Percentiles rank a stretch among this genome's conserved stretches.
Conservation (phyloP, 177 flowering plant genomes). For the Vitis hybrid region DNA sequence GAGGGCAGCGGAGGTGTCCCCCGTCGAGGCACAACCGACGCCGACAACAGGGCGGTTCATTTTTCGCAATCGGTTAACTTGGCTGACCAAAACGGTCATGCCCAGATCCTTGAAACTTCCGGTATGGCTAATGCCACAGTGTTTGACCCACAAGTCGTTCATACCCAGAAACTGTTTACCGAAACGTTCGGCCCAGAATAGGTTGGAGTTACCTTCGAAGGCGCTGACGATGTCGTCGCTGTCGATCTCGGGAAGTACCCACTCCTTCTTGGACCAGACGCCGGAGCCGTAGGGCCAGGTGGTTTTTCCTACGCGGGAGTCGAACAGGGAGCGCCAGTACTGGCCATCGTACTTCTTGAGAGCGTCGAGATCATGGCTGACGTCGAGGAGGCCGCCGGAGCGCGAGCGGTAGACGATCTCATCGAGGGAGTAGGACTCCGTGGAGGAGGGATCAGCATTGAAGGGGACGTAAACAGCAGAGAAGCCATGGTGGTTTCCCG, state of each 20-base stretch:
- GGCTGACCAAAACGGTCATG: constrained; percentile 38
- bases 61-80: constrained; percentile 30
- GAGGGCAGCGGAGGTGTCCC: constrained; percentile 32
- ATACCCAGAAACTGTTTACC: constrained; percentile 11
- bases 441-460: constrained; percentile 27
- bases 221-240: constrained; percentile 13
- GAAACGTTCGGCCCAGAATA: constrained; percentile 14
- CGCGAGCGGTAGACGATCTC: constrained; percentile 10
- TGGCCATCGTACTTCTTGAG: constrained; percentile 7
- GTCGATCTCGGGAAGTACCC: constrained; percentile 9
- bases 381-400: constrained; percentile 16
- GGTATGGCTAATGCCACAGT: constrained; percentile 28
- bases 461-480: constrained; percentile 13
- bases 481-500: no score
- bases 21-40: constrained; percentile 30
- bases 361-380: constrained; percentile 1
- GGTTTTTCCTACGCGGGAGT: constrained; percentile 12
- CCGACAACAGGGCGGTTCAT: constrained; percentile 15
- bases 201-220: constrained; percentile 11
- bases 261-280: constrained; percentile 14
- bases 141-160: constrained; percentile 12
- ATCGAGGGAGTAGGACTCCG: constrained; percentile 11
- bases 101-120: constrained; percentile 36
- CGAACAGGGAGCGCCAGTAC: constrained; percentile 8
- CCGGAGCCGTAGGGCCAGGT: constrained; percentile 15